Evolutionary conservation across 192 early-diverging fungal genomes (phyloP).

Genomic region (Coemansia sp.): DNA sequence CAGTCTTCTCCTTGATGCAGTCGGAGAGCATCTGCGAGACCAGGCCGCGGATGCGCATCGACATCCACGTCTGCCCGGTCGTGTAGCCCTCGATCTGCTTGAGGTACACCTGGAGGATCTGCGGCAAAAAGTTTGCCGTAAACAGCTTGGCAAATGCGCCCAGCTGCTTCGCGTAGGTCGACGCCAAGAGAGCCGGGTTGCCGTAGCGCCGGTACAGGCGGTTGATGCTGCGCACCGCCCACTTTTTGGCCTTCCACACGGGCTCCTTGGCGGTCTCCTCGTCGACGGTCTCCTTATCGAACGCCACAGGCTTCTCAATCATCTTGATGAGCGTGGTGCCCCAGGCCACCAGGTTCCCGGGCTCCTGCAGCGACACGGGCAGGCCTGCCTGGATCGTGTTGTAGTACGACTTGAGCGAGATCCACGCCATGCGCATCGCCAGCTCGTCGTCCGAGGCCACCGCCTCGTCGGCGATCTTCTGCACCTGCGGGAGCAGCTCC

Average conservation of each 20-base stretch:
- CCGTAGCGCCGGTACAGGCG: conserved; percentile 72
- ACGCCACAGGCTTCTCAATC: conserved; percentile 62
- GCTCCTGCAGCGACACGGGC: conserved; percentile 58
- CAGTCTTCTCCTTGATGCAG: conserved; percentile 81
- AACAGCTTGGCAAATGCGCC: conserved; percentile 77
- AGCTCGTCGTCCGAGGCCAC: conserved; percentile 60
- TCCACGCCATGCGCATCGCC: conserved; percentile 81
- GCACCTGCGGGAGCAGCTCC: conserved; percentile 72
- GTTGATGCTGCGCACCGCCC: conserved; percentile 88
- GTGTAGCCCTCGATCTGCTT: conserved; percentile 76
- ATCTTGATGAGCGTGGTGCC: conserved; percentile 80
- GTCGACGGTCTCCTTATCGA: conserved; percentile 54
- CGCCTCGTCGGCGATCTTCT: conserved; percentile 69
- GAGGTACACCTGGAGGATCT: conserved; percentile 82
- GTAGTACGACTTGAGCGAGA: conserved; percentile 79
- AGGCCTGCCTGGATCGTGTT: conserved; percentile 60
- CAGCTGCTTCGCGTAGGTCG: conserved; percentile 46
- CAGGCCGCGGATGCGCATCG: conserved; percentile 64
- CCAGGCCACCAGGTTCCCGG: conserved; percentile 78
- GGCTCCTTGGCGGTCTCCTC: conserved; percentile 79
- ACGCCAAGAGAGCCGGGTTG: conserved; percentile 63
- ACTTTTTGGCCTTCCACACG: conserved; percentile 94
- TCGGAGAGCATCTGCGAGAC: conserved; percentile 74
- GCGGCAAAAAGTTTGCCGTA: conserved; percentile 84
- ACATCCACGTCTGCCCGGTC: conserved; percentile 68